Evolutionary conservation across 495 filamentous ascomycete genomes (phyloP).

Genomic region (Neurospora tetrasperma): DNA sequence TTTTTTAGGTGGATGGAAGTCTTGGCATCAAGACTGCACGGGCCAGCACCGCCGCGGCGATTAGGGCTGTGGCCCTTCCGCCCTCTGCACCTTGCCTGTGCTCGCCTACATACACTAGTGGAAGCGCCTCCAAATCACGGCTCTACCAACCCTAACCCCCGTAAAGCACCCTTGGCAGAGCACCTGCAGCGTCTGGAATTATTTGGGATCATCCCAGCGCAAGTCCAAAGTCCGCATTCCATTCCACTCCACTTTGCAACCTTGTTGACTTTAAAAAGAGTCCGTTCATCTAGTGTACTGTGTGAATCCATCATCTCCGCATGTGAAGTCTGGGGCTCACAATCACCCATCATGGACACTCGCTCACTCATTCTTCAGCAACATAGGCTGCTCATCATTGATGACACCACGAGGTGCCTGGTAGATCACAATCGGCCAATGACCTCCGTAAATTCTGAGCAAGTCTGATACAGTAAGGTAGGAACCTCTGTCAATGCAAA

Average conservation of each 20-base stretch:
- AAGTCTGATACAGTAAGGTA: background rate
- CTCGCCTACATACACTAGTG: background rate
- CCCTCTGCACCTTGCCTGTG: background rate
- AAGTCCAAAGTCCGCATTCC: background rate
- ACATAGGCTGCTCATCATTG: background rate
- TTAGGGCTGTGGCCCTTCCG: constrained; percentile 17
- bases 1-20: constrained; percentile 13
- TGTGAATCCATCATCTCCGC: background rate
- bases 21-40: constrained; percentile 11
- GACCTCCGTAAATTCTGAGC: background rate
- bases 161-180: background rate
- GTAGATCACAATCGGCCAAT: background rate
- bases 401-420: background rate
- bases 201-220: background rate
- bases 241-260: background rate
- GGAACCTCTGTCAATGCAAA: too few species aligned
- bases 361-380: background rate
- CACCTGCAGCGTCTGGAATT: background rate
- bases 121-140: background rate
- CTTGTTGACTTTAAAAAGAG: background rate
- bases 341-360: background rate
- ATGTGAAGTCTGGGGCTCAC: background rate
- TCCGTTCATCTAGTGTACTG: background rate
- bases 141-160: background rate
- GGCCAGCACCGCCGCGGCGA: background rate